Percentiles rank a stretch among this genome's conserved stretches.
Evolutionary conservation across 805 yeast genomes (phyloP).

Genomic region (Candida schatavii): DNA sequence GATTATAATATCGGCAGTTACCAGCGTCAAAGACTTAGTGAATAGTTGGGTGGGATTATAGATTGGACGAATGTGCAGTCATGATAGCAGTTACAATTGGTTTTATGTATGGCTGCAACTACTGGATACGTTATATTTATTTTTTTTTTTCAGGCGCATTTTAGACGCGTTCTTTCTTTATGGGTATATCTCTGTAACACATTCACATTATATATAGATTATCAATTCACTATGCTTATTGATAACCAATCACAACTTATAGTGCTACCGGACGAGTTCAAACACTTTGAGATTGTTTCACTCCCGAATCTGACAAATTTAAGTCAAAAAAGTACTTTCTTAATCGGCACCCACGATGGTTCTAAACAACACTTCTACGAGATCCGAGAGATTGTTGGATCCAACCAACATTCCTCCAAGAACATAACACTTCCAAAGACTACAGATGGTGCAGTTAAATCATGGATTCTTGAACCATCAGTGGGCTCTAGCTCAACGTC

Average conservation of each 20-base stretch:
- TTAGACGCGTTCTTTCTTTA: no score
- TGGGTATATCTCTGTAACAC: no score
- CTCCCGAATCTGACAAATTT: conserved; percentile 10
- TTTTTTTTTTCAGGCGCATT: not conserved
- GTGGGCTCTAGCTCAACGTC: conserved; percentile 1
- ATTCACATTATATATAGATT: no score
- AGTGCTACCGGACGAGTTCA: conserved; percentile 11
- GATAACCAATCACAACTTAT: conserved; percentile 13
- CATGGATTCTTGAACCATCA: conserved; percentile 29
- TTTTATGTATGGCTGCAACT: no score
- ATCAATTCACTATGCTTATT: conserved; percentile 7
- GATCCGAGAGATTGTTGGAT: conserved; percentile 34
- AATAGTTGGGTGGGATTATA: conserved; percentile 15
- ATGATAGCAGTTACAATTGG: not conserved
- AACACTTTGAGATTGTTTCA: conserved; percentile 7
- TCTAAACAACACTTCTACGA: conserved; percentile 29
- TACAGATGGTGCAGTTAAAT: conserved; percentile 36
- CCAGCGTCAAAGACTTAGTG: conserved; percentile 25
- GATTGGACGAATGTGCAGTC: not conserved
- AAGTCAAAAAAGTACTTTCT: conserved; percentile 9
- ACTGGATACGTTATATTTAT: no score
- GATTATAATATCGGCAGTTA: conserved; percentile 66
- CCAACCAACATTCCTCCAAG: conserved; percentile 30
- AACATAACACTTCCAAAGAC: conserved; percentile 21
- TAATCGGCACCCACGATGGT: conserved; percentile 4